phyloP scores from a whole-genome alignment of 2,329 filamentous ascomycete genomes.

The Paracamarosporium sp. region DNA sequence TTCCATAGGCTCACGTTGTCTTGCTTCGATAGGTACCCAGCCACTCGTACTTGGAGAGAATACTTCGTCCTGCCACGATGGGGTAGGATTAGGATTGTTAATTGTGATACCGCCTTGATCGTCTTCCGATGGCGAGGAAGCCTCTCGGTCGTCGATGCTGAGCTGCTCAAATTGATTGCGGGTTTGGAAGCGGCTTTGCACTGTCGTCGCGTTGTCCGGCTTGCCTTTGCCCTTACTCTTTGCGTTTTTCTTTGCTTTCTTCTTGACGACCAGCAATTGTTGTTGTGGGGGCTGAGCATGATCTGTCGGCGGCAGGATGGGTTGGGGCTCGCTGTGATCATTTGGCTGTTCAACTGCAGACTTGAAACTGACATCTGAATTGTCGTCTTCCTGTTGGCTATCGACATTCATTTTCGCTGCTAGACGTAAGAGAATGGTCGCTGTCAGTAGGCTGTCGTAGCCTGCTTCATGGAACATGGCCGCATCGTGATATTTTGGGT shows the following conservation, averaged over 20 bases:
- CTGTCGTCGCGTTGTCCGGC: neutral
- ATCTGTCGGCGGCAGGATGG: constrained; percentile 21
- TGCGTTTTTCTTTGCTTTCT: constrained; percentile 23
- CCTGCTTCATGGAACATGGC: constrained; percentile 65
- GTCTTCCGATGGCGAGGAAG: neutral
- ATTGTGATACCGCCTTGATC: neutral
- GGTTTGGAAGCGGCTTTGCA: constrained; percentile 25
- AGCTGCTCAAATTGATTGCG: constrained; percentile 33
- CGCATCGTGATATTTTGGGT: constrained; percentile 50
- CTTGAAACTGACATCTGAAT: constrained; percentile 14
- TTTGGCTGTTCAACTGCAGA: constrained; percentile 18
- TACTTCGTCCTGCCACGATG: constrained; percentile 26
- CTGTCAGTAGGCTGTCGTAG: constrained; percentile 68
- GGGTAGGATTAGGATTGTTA: neutral
- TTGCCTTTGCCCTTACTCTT: constrained; percentile 12
- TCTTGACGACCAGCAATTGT: constrained; percentile 6
- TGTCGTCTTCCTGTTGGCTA: constrained; percentile 14
- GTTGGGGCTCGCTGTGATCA: constrained; percentile 21
- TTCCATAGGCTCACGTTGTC: constrained; percentile 40
- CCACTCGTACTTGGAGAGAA: constrained; percentile 24
- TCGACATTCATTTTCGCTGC: constrained; percentile 49
- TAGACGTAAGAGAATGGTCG: constrained; percentile 63
- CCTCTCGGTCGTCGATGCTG: neutral
- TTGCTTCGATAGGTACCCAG: constrained; percentile 28
- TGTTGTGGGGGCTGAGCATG: neutral